Evolutionary conservation across 2,329 filamentous ascomycete species (phyloP), one percentile per base, ranked within the genome.

Genomic region (Parasarocladium wereldwijsianum): DNA sequence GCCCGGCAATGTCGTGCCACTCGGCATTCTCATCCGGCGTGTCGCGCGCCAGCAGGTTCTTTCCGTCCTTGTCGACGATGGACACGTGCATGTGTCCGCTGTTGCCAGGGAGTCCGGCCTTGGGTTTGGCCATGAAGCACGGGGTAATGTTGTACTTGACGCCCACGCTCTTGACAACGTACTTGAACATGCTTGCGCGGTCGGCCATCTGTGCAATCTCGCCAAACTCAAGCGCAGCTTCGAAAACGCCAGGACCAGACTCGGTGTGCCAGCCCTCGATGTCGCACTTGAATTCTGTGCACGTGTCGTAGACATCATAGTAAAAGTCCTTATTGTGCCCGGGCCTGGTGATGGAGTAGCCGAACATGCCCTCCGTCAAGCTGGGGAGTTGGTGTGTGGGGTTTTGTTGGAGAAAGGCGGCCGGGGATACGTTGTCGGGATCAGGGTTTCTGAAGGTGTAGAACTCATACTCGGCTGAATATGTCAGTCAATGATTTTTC

Each of bases 111-210:
- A 96, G 62, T 0, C 86, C 85, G 44, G 92, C 71, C 40, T 81
- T 76, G 3, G 90, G 90, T 55, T 98, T 98, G 11, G 90, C 90
- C 90, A 98, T 98, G 62, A 98, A 98, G 54, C 83, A 93, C 0
- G 90, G 90, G 0, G 84, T 93, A 47, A 98, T 93, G 40, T 83
- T 84, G 50, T 85, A 82, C 47, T 83, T 79, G 33, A 74, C 79
- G 25, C 82, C 83, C 22, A 93, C 71, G 8, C 83, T 85, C 57
- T 93, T 94, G 40, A 93, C 85, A 13, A 80, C 75, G 43, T 93
- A 82, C 66, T 98, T 98, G 74, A 96, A 98, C 20, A 98, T 60
- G 17, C 76, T 76, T 16, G 86, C 85, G 41, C 80, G 78, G 52
- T 98, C 90, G 2, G 90, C 90, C 83, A 94, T 94, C 40, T 79